phyloP scores from a whole-genome alignment of 768 basidiomycete species.

The Calocera viscosa region DNA sequence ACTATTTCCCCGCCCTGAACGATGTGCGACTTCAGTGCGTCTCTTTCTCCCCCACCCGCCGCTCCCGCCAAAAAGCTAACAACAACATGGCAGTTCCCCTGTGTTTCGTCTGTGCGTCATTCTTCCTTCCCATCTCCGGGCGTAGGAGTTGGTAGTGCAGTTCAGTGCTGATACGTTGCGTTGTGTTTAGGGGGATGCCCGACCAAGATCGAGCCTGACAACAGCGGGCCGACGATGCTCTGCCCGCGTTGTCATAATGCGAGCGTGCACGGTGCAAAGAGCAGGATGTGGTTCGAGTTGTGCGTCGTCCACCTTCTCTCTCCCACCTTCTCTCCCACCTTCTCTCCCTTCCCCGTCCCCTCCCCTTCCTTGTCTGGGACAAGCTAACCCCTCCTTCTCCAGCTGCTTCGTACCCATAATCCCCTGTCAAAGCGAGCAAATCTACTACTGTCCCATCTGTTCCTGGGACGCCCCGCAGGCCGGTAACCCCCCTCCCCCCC shows the following conservation, averaged over 20 bases:
- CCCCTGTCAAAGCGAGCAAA: not conserved
- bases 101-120: not conserved
- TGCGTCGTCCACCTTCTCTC: not conserved
- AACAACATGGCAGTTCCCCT: too few species aligned
- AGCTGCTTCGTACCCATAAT: not conserved
- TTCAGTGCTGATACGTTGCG: not conserved
- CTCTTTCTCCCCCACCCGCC: too few species aligned
- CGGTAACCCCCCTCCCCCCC: not conserved
- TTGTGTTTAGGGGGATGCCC: not conserved
- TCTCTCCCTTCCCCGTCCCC: not conserved
- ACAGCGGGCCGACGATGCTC: not conserved
- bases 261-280: not conserved
- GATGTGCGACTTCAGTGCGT: too few species aligned
- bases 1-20: too few species aligned
- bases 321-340: not conserved
- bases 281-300: not conserved
- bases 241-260: not conserved
- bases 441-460: not conserved
- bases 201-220: not conserved
- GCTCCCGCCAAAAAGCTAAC: too few species aligned
- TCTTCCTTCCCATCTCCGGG: not conserved
- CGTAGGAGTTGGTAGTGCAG: not conserved
- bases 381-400: not conserved
- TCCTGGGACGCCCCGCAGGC: not conserved
- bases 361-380: not conserved